phyloP scores from a whole-genome alignment of 257 asterid genomes.

The Ballota nigra region DNA sequence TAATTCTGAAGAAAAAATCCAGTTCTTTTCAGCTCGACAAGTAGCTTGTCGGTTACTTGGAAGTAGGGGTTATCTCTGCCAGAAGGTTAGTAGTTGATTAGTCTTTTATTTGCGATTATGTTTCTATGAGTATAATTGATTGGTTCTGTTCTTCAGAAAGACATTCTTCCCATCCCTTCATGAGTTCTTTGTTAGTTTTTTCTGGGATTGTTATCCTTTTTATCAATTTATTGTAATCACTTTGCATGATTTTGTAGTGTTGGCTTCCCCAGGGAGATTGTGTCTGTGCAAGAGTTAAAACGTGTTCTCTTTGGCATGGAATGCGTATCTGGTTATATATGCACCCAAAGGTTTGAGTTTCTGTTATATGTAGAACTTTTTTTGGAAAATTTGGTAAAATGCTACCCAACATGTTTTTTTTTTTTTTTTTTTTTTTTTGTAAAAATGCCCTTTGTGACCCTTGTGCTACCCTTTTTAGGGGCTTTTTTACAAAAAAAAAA shows the following conservation, averaged over 20 bases:
- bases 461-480: too few relatives aligned
- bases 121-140: constrained; percentile 20
- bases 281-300: constrained; percentile 63
- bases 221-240: constrained; percentile 3
- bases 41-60: constrained; percentile 95
- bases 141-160: constrained; percentile 13
- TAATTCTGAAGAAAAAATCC: constrained; percentile 74
- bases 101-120: constrained; percentile 4
- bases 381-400: too few relatives aligned
- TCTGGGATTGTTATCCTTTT: not conserved
- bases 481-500: too few relatives aligned
- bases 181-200: not conserved
- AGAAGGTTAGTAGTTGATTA: constrained; percentile 52
- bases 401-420: too few relatives aligned
- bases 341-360: constrained; percentile 86
- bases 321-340: constrained; percentile 85
- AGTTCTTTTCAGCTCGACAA: constrained; percentile 93
- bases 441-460: too few relatives aligned
- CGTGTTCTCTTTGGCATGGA: constrained; percentile 55
- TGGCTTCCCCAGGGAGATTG: constrained; percentile 90
- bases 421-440: too few relatives aligned
- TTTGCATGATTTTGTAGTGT: constrained; percentile 48
- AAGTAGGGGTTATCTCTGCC: constrained; percentile 94
- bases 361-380: not conserved
- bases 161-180: not conserved